Base-by-base conservation (phyloP, 805 yeast genomes). In the Candida easanensis region DNA sequence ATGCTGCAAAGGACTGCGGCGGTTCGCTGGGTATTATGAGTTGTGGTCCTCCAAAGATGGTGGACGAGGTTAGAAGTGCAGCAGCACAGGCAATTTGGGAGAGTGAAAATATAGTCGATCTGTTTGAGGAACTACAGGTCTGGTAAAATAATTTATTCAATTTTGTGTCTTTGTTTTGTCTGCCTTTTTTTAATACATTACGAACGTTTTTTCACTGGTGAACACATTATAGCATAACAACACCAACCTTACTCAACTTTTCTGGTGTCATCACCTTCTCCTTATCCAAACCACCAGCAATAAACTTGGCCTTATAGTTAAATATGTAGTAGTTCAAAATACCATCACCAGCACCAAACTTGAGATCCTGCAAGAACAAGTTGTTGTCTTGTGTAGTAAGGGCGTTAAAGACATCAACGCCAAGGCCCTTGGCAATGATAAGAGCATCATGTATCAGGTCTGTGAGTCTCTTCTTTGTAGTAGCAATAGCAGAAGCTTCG, bases 321-420 rank as follows among this genome's bases (percentile, higher is more conserved):
- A 93, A 93, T 51, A 93, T 68, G 61, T 93, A 93, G 65, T 85
- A 93, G 65, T 93, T 86, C 59, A 93, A 74, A 58, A 78, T 77
- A 0, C 99, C 99, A 63, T 91, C 98, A 34, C 99, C 99, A 38
- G 80, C 77, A 26, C 97, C 96, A 62, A 93, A 93, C 61, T 88
- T 87, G 65, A 86, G 74, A 31, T 85, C 81, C 20, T 87, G 83
- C 51, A 93, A 70, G 67, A 93, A 88, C 46, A 85, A 67, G 14
- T 88, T 74, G 63, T 93, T 93, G 60, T 93, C 99, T 67, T 89
- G 96, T 10, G 89, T 74, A 0, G 97, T 80, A 49, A 93, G 71
- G 9, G 97, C 96, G 62, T 93, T 93, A 74, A 91, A 88, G 4
- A 93, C 98, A 61, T 93, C 99, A 56, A 86, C 87, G 20, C 75